phyloP scores from a whole-genome alignment of 2,329 filamentous ascomycete genomes.

The Graphilbum sp. region DNA sequence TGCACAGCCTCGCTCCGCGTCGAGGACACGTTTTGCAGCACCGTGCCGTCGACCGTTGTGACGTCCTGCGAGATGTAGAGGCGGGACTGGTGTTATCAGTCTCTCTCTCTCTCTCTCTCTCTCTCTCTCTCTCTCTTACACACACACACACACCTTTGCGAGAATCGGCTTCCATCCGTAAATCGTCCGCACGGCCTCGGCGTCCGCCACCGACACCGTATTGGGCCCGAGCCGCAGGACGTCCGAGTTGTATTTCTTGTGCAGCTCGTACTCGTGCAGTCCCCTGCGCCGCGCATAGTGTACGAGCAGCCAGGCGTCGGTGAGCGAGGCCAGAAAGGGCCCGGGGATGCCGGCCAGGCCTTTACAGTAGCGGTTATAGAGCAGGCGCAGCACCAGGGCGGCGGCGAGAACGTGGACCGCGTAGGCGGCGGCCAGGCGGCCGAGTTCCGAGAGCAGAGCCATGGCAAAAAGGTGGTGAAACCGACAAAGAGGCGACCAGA shows the following conservation, averaged over 20 bases:
- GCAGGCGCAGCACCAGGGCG: too few relatives aligned
- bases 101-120: too few relatives aligned
- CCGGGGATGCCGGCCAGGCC: too few relatives aligned
- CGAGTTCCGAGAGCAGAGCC: too few relatives aligned
- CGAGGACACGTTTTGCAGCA: not conserved
- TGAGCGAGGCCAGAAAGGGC: too few relatives aligned
- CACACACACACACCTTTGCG: not conserved
- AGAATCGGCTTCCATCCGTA: constrained; percentile 2
- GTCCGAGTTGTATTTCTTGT: not conserved
- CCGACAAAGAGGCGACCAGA: too few relatives aligned
- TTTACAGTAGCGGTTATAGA: too few relatives aligned
- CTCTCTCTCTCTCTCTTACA: not conserved
- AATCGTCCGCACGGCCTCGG: constrained; percentile 2
- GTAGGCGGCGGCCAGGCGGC: too few relatives aligned
- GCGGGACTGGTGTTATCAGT: not conserved
- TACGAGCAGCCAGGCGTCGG: too few relatives aligned
- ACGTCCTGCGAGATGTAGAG: not conserved
- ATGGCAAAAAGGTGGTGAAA: too few relatives aligned
- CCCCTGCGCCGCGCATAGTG: too few relatives aligned
- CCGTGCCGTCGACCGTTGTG: not conserved
- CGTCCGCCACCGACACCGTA: constrained; percentile 1
- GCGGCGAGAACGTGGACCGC: too few relatives aligned
- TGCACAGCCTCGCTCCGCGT: not conserved
- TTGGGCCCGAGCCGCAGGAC: not conserved
- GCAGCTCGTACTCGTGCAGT: not conserved